A percentile compares a stretch with the other conserved stretches of the same genome.
These are phyloP conservation scores for Calonectria pseudoreteaudii DNA, from an alignment of 2,329 filamentous ascomycete genomes.

Conservation along the genomic window DNA sequence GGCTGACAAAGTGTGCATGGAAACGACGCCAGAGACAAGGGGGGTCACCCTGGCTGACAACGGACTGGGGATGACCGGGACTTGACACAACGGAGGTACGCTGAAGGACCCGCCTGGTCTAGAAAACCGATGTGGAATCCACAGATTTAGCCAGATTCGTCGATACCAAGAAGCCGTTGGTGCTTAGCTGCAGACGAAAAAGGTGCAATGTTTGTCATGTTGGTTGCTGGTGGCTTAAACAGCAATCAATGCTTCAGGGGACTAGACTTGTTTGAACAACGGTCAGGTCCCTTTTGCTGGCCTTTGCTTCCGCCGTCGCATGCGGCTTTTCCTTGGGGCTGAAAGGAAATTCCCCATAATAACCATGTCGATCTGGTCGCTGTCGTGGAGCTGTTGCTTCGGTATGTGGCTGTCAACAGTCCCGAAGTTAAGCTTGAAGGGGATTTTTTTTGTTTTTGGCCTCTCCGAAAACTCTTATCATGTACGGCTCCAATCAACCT, in stretches of 20 bases:
- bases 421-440: background rate
- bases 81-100: conserved; percentile 1
- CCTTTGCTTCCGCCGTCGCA: background rate
- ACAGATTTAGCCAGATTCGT: conserved; percentile 1
- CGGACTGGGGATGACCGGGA: background rate
- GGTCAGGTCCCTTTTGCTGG: background rate
- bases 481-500: background rate
- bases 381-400: background rate
- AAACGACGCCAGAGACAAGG: conserved; percentile 3
- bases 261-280: background rate
- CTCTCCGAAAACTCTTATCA: background rate
- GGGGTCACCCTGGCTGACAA: conserved; percentile 3
- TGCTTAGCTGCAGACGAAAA: background rate
- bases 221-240: conserved; percentile 12
- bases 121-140: conserved; percentile 2
- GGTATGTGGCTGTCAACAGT: conserved; percentile 4
- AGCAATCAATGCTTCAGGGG: background rate
- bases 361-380: background rate
- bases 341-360: background rate
- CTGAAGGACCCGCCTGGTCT: background rate
- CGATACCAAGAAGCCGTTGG: background rate
- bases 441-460: background rate
- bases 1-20: background rate
- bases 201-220: background rate
- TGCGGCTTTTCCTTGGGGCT: background rate